Percentiles rank a stretch among this genome's conserved stretches.
phyloP scores from a whole-genome alignment of 805 yeast species.

The Pichia pseudocactophila region DNA sequence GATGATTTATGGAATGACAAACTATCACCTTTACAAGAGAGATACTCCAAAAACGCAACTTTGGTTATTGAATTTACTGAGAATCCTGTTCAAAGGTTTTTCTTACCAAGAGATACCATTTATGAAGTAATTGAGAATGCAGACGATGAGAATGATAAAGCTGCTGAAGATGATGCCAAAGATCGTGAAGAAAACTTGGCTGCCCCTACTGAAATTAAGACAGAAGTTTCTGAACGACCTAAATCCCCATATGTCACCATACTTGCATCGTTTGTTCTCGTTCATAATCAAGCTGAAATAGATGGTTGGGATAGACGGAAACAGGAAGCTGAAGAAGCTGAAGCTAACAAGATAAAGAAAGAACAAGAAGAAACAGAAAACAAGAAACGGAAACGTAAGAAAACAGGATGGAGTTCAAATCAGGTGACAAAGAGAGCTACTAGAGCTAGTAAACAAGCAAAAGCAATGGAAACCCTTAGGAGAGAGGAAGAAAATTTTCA shows the following conservation, averaged over 20 bases:
- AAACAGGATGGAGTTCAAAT: slow-evolving; percentile 20
- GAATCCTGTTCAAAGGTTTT: slow-evolving; percentile 62
- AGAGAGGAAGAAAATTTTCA: slow-evolving; percentile 14
- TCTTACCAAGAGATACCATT: slow-evolving; percentile 68
- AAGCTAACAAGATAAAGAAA: slow-evolving; percentile 20
- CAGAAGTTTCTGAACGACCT: slow-evolving; percentile 2
- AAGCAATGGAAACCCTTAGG: slow-evolving; percentile 10
- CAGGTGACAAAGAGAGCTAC: slow-evolving; percentile 19
- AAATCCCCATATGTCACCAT: slow-evolving; percentile 30
- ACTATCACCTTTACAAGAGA: slow-evolving; percentile 69
- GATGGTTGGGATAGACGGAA: slow-evolving; percentile 34
- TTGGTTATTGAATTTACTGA: slow-evolving; percentile 81
- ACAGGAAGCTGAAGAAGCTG: slow-evolving; percentile 21
- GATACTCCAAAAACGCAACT: slow-evolving; percentile 59
- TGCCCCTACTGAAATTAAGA: slow-evolving; percentile 15
- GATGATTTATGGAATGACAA: slow-evolving; percentile 39
- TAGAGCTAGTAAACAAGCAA: slow-evolving; percentile 15
- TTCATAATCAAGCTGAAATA: slow-evolving; percentile 43
- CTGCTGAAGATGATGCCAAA: slow-evolving; percentile 10
- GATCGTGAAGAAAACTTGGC: slow-evolving; percentile 2
- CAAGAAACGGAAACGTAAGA: slow-evolving; percentile 18
- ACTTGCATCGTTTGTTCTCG: slow-evolving; percentile 39
- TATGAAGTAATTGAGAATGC: slow-evolving; percentile 44
- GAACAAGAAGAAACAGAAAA: slow-evolving; percentile 14
- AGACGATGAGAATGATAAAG: slow-evolving; percentile 10